A percentile compares a stretch with the other conserved stretches of the same genome.
phyloP scores from a whole-genome alignment of 768 basidiomycete species.

The Lactarius vividus region DNA sequence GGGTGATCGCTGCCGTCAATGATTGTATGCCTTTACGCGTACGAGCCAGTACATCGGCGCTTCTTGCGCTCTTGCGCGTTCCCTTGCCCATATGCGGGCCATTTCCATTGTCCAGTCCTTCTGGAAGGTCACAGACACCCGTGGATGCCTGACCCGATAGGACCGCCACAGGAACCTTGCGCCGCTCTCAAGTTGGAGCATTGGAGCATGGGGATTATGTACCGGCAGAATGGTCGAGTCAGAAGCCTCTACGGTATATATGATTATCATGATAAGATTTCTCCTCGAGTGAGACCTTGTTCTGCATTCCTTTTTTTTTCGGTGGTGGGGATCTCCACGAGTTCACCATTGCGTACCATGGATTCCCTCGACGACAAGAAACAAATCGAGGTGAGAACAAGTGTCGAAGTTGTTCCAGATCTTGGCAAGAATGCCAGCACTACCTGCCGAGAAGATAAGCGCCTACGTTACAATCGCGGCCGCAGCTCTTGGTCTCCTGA shows the following conservation, averaged over 20 bases:
- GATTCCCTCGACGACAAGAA: conserved; percentile 1
- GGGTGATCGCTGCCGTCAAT: no score
- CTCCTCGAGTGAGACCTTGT: background rate
- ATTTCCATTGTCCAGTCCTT: no score
- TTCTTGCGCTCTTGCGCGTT: no score
- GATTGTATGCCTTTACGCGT: no score
- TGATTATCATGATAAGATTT: background rate
- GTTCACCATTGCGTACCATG: conserved; percentile 3
- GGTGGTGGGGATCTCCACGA: background rate
- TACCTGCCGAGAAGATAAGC: conserved; percentile 44
- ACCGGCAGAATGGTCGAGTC: no score
- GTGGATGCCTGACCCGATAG: no score
- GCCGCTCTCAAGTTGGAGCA: no score
- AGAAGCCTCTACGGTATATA: conserved; percentile 3
- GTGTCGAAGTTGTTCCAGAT: conserved; percentile 8
- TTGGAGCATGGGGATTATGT: no score
- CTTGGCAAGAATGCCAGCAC: conserved; percentile 5
- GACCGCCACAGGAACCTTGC: no score
- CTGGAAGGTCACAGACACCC: no score
- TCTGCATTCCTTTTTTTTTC: background rate
- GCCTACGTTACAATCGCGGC: conserved; percentile 62
- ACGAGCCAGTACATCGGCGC: no score
- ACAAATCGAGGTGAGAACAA: background rate
- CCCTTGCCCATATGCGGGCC: no score
- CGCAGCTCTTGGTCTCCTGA: conserved; percentile 62